Evolutionary conservation across 208 protist genomes (phyloP).

Genomic region (Trypanosoma scelopori): DNA sequence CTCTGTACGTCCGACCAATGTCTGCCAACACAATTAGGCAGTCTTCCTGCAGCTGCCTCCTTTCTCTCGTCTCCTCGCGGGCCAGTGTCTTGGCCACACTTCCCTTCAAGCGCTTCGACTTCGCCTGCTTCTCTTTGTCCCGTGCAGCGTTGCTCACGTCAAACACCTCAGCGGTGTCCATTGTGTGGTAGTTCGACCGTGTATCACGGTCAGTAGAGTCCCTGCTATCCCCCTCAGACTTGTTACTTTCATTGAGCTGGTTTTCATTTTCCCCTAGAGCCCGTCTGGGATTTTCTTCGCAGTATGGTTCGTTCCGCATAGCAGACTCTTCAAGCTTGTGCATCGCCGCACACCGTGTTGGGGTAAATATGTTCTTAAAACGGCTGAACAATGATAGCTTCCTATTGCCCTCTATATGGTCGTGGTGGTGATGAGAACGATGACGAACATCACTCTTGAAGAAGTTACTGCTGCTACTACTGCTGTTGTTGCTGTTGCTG

Average conservation of each 20-base stretch:
- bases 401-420: neutral
- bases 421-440: neutral
- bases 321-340: neutral
- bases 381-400: neutral
- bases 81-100: slow-evolving; percentile 2
- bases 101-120: slow-evolving; percentile 1
- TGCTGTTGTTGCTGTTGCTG: too few relatives aligned
- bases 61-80: slow-evolving; percentile 23
- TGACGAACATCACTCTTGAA: too few relatives aligned
- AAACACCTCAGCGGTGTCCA: slow-evolving; percentile 50
- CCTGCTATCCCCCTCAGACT: neutral
- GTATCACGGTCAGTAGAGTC: neutral
- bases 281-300: neutral
- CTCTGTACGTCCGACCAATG: slow-evolving; percentile 24
- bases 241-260: neutral
- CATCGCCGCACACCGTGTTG: neutral
- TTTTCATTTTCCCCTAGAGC: neutral
- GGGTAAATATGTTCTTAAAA: neutral
- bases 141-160: slow-evolving; percentile 34
- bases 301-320: neutral
- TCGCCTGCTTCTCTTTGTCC: slow-evolving; percentile 12
- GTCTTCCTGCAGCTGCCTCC: slow-evolving; percentile 21
- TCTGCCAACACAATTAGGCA: slow-evolving; percentile 19
- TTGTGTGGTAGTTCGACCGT: slow-evolving; percentile 57
- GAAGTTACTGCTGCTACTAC: too few relatives aligned